Base-by-base conservation (phyloP, 306 rosid genomes). In the Cicer chorassanicum region DNA sequence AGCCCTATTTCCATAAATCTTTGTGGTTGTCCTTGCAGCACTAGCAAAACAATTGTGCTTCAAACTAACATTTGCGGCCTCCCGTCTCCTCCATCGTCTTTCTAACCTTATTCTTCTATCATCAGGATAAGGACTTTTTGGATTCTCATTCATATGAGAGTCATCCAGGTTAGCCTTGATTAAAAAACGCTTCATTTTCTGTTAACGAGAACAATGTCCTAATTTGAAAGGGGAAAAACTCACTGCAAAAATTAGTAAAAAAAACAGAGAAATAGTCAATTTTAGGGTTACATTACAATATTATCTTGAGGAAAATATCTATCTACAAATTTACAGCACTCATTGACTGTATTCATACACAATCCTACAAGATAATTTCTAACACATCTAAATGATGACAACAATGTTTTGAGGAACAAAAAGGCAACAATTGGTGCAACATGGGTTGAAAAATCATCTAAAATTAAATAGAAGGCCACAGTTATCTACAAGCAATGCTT, bases 81-180 rank as follows among this genome's bases (percentile, higher is more conserved):
- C 84, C 46, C 51, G 6, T 80, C 93, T 82, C 82, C 42, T 90
- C 87, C 41, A 78, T 54, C 86, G 73, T 78, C 90, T 90, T 50
- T 19, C 68, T 18, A 68, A 53, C 70, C 90, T 84, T 66, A 83
- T 77, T 67, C 12, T n/a, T 72, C 56, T 81, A 50, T 77, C 70
- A 24, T 48, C 50, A 38, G 24, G 56, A 59, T 57, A 48, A 49
- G 40, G 39, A 60, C 64, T 48, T 73, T 34, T 46, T 16, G 0
- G 42, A 44, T 15, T 18, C 45, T 65, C 79, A 63, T 38, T 48
- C 51, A 14, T 5, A 46, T 13, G 7, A 43, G 55, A 65, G 68
- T 60, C 60, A 67, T 8, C 74, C 12, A 1, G 46, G 15, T 39
- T 12, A 56, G 18, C 14, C 14, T 10, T 6, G 8, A 15, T 7